A percentile compares a stretch with the other conserved stretches of the same genome.
Conservation (phyloP, 176 grass and related monocot genomes). For the Chloris gayana region DNA sequence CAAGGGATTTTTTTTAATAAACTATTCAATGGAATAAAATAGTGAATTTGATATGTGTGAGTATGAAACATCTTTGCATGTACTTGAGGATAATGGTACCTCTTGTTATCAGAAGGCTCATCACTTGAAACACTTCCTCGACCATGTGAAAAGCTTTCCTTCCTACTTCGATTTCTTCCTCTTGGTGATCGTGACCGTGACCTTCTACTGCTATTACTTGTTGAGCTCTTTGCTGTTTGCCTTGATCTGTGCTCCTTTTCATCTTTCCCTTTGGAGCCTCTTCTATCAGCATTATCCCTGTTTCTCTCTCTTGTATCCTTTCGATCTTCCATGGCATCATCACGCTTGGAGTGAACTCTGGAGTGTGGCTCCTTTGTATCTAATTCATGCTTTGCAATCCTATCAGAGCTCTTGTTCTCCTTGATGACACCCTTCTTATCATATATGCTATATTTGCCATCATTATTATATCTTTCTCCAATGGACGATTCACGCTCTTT, state of each 20-base stretch:
- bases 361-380: slow-evolving; percentile 36
- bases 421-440: slow-evolving; percentile 52
- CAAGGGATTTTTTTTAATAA: not conserved
- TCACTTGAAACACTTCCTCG: slow-evolving; percentile 58
- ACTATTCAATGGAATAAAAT: slow-evolving; percentile 22
- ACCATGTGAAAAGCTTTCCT: slow-evolving; percentile 63
- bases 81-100: slow-evolving; percentile 34
- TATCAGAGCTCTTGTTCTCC: slow-evolving; percentile 49
- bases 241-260: slow-evolving; percentile 53
- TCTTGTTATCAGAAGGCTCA: slow-evolving; percentile 70
- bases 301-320: slow-evolving; percentile 59
- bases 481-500: slow-evolving; percentile 42
- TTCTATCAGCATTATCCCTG: slow-evolving; percentile 61
- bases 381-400: slow-evolving; percentile 31
- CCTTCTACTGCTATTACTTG: slow-evolving; percentile 51
- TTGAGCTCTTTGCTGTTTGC: slow-evolving; percentile 43
- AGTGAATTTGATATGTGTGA: slow-evolving; percentile 8
- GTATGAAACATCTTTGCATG: slow-evolving; percentile 1
- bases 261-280: slow-evolving; percentile 48
- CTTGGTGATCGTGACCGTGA: slow-evolving; percentile 51
- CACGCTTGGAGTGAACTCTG: slow-evolving; percentile 42
- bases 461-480: slow-evolving; percentile 39
- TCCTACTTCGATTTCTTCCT: slow-evolving; percentile 44
- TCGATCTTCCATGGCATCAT: slow-evolving; percentile 48
- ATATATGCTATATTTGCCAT: slow-evolving; percentile 49